Conservation (phyloP, 176 grass and related monocot genomes). For the Carex parvula region DNA sequence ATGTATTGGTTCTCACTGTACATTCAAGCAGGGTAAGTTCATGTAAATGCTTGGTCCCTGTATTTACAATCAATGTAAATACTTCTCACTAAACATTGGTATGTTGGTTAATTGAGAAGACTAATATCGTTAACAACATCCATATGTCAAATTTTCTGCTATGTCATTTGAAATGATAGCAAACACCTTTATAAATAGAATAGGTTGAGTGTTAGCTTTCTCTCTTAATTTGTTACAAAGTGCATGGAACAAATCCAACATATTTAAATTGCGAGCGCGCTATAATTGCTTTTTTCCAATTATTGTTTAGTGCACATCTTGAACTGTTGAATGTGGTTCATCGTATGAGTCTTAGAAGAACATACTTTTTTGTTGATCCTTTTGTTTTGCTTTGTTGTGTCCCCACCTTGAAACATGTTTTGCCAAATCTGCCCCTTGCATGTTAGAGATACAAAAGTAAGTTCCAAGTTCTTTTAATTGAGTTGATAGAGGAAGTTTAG, state of each 20-base stretch:
- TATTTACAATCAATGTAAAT: background rate
- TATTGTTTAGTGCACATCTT: slow-evolving; percentile 3
- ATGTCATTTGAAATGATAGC: background rate
- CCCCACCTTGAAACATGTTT: background rate
- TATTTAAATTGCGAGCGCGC: background rate
- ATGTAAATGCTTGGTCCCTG: background rate
- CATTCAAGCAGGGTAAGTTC: background rate
- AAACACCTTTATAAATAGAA: background rate
- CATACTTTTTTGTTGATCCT: background rate
- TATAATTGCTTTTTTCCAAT: background rate
- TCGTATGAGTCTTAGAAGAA: background rate
- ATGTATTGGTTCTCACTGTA: background rate
- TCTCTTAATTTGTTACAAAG: background rate
- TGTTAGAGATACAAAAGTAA: background rate
- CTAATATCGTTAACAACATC: background rate
- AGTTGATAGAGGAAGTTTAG: background rate
- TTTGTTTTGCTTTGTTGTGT: background rate
- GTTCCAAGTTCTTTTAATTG: background rate
- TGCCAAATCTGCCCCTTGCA: background rate
- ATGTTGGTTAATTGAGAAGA: background rate
- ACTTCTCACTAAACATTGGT: background rate
- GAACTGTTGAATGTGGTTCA: background rate
- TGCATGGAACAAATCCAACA: background rate
- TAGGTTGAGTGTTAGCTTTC: background rate
- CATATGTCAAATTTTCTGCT: background rate